A percentile compares a stretch with the other conserved stretches of the same genome.
Evolutionary conservation across 495 filamentous ascomycete species (phyloP).

Genomic region (Gamarada debralockiae): DNA sequence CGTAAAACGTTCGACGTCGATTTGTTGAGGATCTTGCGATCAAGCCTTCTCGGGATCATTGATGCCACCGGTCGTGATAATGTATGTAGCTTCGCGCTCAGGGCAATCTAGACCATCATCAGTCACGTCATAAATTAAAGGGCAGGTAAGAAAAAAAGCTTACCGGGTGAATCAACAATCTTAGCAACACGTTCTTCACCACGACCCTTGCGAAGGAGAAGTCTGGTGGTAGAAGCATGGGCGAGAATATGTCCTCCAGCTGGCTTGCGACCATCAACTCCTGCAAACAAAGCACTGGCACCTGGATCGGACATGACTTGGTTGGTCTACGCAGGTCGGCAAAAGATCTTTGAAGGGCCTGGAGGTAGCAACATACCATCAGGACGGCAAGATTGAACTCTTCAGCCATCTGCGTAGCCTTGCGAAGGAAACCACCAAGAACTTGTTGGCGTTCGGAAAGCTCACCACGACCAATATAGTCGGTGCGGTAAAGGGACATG

Average conservation of each 20-base stretch:
- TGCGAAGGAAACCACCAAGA: slow-evolving; percentile 65
- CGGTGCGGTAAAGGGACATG: slow-evolving; percentile 74
- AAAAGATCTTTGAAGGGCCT: background rate
- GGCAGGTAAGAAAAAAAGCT: slow-evolving; percentile 19
- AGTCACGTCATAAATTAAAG: background rate
- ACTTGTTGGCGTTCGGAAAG: slow-evolving; percentile 76
- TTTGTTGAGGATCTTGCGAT: background rate
- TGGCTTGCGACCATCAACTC: slow-evolving; percentile 71
- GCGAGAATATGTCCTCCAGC: slow-evolving; percentile 78
- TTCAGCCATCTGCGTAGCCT: slow-evolving; percentile 70
- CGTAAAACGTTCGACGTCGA: background rate
- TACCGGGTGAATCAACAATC: slow-evolving; percentile 73
- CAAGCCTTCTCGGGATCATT: slow-evolving; percentile 61
- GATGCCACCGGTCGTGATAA: slow-evolving; percentile 77
- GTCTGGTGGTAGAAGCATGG: slow-evolving; percentile 71
- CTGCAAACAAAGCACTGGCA: slow-evolving; percentile 73
- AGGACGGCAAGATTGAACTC: slow-evolving; percentile 78
- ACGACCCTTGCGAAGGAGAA: slow-evolving; percentile 71
- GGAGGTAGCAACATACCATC: slow-evolving; percentile 44
- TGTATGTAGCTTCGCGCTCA: slow-evolving; percentile 72
- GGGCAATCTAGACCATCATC: slow-evolving; percentile 54
- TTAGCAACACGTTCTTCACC: slow-evolving; percentile 79
- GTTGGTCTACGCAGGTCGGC: slow-evolving; percentile 53
- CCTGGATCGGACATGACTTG: slow-evolving; percentile 82
- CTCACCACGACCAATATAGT: slow-evolving; percentile 72